These are phyloP conservation scores for Triangularia setosa DNA, from an alignment of 2,329 filamentous ascomycete genomes.

Conservation along the genomic window DNA sequence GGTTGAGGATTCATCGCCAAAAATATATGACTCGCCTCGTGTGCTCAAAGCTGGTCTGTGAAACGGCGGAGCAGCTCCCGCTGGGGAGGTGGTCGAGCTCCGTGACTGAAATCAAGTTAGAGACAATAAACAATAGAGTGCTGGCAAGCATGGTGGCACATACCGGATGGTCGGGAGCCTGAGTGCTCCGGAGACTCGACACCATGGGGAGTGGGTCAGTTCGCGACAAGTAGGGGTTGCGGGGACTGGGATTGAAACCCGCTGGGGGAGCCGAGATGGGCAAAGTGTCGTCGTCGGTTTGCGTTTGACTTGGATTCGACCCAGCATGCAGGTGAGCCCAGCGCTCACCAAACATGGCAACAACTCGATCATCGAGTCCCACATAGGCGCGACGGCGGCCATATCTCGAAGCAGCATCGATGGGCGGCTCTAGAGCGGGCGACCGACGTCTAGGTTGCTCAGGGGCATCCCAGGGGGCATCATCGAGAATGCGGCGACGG, in stretches of 20 bases:
- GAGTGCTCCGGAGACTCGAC: conserved; percentile 23
- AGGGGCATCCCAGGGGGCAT: not conserved
- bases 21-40: not conserved
- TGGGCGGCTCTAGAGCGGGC: not conserved
- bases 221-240: conserved; percentile 1
- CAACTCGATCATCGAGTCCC: conserved; percentile 16
- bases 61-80: not conserved
- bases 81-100: conserved; percentile 5
- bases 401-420: not conserved
- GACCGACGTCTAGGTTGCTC: not conserved
- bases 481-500: not conserved
- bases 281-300: conserved; percentile 12
- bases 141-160: not conserved
- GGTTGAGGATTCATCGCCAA: not conserved
- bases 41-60: not conserved
- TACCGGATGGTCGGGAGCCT: conserved; percentile 17
- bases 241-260: conserved; percentile 14
- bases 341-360: conserved; percentile 25
- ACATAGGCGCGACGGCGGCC: conserved; percentile 12
- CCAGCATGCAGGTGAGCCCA: conserved; percentile 28
- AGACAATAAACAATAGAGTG: not conserved
- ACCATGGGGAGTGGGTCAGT: conserved; percentile 18
- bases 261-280: not conserved
- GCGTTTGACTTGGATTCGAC: conserved; percentile 19
- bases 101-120: conserved; percentile 17